These are phyloP conservation scores for Cutaneotrichosporon sp. DNA, from an alignment of 1,284 basidiomycete genomes.

Conservation along the genomic window DNA sequence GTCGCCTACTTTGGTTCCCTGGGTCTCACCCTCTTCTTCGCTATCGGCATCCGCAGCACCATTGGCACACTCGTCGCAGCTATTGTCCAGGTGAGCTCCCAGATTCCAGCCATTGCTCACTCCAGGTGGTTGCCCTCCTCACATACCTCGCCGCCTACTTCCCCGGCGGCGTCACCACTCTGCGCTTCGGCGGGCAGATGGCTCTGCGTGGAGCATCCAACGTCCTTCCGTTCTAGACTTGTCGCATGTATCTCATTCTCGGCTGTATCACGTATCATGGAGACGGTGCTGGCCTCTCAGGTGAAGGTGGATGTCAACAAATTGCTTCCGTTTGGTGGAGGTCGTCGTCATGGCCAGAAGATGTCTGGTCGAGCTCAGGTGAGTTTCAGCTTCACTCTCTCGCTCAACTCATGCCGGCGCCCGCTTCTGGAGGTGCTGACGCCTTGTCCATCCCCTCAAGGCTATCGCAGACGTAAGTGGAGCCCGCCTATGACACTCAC, in stretches of 20 bases:
- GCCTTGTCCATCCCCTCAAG: slow-evolving; percentile 29
- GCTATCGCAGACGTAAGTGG: slow-evolving; percentile 33
- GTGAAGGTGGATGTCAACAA: not conserved
- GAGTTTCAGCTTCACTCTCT: not conserved
- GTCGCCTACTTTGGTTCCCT: slow-evolving; percentile 77
- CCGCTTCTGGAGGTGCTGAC: slow-evolving; percentile 25
- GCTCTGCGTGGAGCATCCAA: slow-evolving; percentile 76
- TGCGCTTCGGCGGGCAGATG: slow-evolving; percentile 78
- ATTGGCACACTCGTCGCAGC: slow-evolving; percentile 79
- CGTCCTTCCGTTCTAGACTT: slow-evolving; percentile 66
- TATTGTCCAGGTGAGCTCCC: slow-evolving; percentile 64
- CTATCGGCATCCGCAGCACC: slow-evolving; percentile 76
- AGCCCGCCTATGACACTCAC: not conserved
- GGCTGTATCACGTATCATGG: not conserved
- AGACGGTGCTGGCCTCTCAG: no score
- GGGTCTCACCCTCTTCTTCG: slow-evolving; percentile 82
- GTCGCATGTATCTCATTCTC: slow-evolving; percentile 6
- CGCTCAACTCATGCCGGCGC: slow-evolving; percentile 7
- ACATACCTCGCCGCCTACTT: slow-evolving; percentile 89
- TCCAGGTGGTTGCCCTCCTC: slow-evolving; percentile 73
- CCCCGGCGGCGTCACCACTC: slow-evolving; percentile 71
- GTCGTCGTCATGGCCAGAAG: not conserved
- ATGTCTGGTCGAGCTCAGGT: not conserved
- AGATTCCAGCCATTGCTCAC: not conserved
- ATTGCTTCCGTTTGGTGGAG: slow-evolving; percentile 13